Conservation (phyloP, 2,329 filamentous ascomycete species). For the Graphilbum sp. region DNA sequence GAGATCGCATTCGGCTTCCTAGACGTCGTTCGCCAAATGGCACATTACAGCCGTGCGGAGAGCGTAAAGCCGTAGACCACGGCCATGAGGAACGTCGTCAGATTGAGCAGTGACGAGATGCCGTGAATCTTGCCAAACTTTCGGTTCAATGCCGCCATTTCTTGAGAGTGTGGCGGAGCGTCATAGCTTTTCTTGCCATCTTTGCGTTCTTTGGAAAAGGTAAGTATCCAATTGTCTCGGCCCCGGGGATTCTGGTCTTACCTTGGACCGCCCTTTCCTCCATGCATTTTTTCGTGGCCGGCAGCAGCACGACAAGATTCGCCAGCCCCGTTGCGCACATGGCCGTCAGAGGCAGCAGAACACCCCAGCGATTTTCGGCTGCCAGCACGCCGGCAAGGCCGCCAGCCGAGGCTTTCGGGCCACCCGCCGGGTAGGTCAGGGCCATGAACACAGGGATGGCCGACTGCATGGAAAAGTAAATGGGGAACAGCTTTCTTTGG, state of each 20-base stretch:
- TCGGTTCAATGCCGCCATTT: constrained; percentile 70
- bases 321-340: constrained; percentile 54
- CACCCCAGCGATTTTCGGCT: constrained; percentile 42
- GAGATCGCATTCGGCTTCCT: too few relatives aligned
- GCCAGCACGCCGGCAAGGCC: constrained; percentile 41
- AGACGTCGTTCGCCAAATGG: too few relatives aligned
- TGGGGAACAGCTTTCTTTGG: constrained; percentile 67
- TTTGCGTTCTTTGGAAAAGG: constrained; percentile 44
- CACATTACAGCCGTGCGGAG: constrained; percentile 41
- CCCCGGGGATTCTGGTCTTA: too few relatives aligned
- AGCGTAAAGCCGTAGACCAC: constrained; percentile 67
- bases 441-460: constrained; percentile 55
- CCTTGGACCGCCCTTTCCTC: constrained; percentile 63
- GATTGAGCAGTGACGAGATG: constrained; percentile 62
- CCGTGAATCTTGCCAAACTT: constrained; percentile 69
- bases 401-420: constrained; percentile 19
- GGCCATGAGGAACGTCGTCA: constrained; percentile 51
- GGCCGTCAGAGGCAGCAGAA: constrained; percentile 50
- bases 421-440: constrained; percentile 57
- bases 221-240: background rate
- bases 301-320: constrained; percentile 59
- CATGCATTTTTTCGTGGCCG: constrained; percentile 60
- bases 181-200: constrained; percentile 84
- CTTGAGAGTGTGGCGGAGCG: constrained; percentile 58
- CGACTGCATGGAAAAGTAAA: constrained; percentile 79